A percentile compares a stretch with the other conserved stretches of the same genome.
Evolutionary conservation across 2,329 filamentous ascomycete genomes (phyloP).

Genomic region (Gliomastix tumulicola): DNA sequence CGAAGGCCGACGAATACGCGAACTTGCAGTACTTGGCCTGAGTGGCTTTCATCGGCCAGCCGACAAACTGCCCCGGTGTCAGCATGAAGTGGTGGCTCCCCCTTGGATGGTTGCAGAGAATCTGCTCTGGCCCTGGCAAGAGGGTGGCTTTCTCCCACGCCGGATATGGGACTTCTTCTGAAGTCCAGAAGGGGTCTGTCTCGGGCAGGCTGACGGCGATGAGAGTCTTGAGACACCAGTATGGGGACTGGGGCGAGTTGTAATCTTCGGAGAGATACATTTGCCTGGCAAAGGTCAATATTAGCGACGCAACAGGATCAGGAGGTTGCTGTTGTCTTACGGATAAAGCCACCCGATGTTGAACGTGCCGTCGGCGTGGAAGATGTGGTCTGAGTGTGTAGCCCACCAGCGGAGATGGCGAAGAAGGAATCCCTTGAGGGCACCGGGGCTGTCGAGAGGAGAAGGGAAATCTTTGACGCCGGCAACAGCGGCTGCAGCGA

Average conservation of each 20-base stretch:
- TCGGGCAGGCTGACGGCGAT: slow-evolving; percentile 27
- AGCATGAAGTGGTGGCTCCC: slow-evolving; percentile 26
- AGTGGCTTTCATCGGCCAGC: slow-evolving; percentile 19
- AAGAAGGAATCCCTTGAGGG: slow-evolving; percentile 39
- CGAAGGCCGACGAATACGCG: slow-evolving; percentile 35
- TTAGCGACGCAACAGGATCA: too few relatives aligned
- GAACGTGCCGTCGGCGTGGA: slow-evolving; percentile 39
- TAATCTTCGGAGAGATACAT: slow-evolving; percentile 51
- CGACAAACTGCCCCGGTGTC: slow-evolving; percentile 22
- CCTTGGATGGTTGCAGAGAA: slow-evolving; percentile 27
- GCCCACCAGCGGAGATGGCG: slow-evolving; percentile 45
- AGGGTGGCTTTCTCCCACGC: too few relatives aligned
- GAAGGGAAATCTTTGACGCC: slow-evolving; percentile 24
- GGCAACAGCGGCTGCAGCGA: slow-evolving; percentile 34
- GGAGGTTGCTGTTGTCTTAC: too few relatives aligned
- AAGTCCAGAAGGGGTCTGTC: slow-evolving; percentile 36
- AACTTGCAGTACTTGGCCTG: slow-evolving; percentile 35
- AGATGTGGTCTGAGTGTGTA: slow-evolving; percentile 29
- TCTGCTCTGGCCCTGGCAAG: slow-evolving; percentile 30
- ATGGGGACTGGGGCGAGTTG: slow-evolving; percentile 48
- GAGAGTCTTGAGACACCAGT: slow-evolving; percentile 47
- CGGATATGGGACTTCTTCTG: slow-evolving; percentile 24
- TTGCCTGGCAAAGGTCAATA: slow-evolving; percentile 3
- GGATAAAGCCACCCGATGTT: slow-evolving; percentile 33
- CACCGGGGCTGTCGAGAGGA: slow-evolving; percentile 26